Evolutionary conservation across 495 filamentous ascomycete species (phyloP).

Genomic region (Aspergillus sclerotiicarbonarius): DNA sequence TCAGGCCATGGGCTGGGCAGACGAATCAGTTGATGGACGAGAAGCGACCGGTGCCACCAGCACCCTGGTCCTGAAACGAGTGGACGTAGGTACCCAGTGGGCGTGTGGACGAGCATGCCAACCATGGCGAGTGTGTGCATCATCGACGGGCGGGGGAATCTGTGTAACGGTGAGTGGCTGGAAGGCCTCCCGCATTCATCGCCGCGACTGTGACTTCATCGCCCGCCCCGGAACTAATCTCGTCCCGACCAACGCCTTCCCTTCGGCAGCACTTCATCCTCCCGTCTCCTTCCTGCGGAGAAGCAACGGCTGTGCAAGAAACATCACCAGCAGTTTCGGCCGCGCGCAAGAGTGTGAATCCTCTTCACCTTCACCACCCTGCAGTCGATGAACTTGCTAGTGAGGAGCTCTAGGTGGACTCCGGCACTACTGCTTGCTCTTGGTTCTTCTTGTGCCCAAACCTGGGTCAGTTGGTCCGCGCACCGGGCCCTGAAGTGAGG

Average conservation of each 20-base stretch:
- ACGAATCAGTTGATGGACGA: background rate
- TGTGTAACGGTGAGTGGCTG: conserved; percentile 13
- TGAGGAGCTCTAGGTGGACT: conserved; percentile 18
- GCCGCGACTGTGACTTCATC: conserved; percentile 20
- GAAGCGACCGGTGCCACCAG: too few relatives aligned
- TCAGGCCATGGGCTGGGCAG: background rate
- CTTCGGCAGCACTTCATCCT: conserved; percentile 6
- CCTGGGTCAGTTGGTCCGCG: conserved; percentile 22
- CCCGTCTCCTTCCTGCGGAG: background rate
- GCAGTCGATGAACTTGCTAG: conserved; percentile 25
- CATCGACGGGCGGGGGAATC: conserved; percentile 2
- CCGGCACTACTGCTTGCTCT: conserved; percentile 1
- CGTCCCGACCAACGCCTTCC: conserved; percentile 15
- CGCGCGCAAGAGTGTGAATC: too few relatives aligned
- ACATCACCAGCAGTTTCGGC: too few relatives aligned
- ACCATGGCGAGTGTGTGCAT: conserved; percentile 13
- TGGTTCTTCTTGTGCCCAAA: conserved; percentile 11
- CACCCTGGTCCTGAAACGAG: background rate
- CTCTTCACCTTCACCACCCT: too few relatives aligned
- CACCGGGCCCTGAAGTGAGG: conserved; percentile 17
- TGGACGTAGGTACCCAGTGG: too few relatives aligned
- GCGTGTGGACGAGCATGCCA: background rate
- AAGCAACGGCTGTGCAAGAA: too few relatives aligned
- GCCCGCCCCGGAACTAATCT: conserved; percentile 13
- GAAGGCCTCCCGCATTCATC: background rate